Evolutionary conservation across 1,284 basidiomycete species (phyloP), one percentile per base, ranked within the genome.

Genomic region (Psilocybe mexicana): DNA sequence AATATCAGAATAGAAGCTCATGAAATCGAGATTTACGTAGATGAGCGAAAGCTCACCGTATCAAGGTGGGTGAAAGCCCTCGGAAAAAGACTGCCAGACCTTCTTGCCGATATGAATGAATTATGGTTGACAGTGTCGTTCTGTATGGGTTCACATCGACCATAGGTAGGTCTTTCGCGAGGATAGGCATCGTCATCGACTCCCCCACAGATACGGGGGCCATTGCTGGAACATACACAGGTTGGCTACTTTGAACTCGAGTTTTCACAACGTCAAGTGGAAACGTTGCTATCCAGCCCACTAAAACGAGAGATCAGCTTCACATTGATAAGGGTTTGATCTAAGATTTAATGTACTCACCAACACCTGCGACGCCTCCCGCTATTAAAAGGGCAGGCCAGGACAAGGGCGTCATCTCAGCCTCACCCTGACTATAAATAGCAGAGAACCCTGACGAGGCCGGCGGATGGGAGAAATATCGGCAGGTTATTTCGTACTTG

Each of bases 191-290:
- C 40, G 43, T 12, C 3, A 52, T 28, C 44, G 40, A 25, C 28
- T 43, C 12, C 23, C 43, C 33, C 18, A 42, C n/a, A 40, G 24
- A 26, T 40, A 14, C 7, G 28, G 43, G 24, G n/a, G 56, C 43
- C 12, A 49, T 33, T 14, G 51, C 46, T 8, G 57, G 44, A 25
- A 57, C 45, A 35, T 44, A 45, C 3, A 60, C 55, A 5, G 61
- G 47, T n/a, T 59, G 50, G 28, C 69, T 76, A 46, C 83, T 83
- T 71, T 96, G 93, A 66, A 94, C 84, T 1, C 92, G 83, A 5
- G 93, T 94, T 75, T 95, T 95, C 63, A 94, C 79, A 4, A 94
- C 89, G 67, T 95, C 93, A 55, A 94, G 78, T 0, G 91, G 90
- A 72, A 95, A 94, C 0, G 92, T 94, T 1, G 77, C 79, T 0